phyloP scores from a whole-genome alignment of 164 flowering plant genomes.

The Tetrastigma voinierianum region DNA sequence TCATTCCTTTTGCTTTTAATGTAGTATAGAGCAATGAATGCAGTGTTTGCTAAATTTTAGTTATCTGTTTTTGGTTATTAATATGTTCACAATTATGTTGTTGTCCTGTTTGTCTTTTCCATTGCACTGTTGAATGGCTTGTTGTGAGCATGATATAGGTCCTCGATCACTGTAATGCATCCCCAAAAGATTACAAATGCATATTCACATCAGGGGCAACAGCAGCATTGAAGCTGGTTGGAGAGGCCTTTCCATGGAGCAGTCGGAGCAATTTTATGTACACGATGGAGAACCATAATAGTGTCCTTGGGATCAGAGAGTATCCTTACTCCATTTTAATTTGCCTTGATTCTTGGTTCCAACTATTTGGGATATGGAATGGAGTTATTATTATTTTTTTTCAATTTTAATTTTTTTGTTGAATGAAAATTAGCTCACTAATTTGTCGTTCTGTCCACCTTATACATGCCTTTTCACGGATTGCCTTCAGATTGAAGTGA shows the following conservation, averaged over 20 bases:
- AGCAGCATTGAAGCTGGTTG: constrained; percentile 84
- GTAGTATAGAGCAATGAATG: too few species aligned
- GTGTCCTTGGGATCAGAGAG: constrained; percentile 98
- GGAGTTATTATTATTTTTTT: background rate
- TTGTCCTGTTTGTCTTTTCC: background rate
- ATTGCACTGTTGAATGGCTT: background rate
- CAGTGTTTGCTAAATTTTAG: too few species aligned
- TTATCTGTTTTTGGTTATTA: background rate
- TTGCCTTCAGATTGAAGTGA: too few species aligned
- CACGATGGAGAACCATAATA: constrained; percentile 95
- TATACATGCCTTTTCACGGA: too few species aligned
- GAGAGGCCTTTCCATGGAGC: constrained; percentile 95
- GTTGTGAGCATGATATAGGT: constrained; percentile 39
- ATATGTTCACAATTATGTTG: background rate
- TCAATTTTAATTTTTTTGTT: background rate
- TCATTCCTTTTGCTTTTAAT: too few species aligned
- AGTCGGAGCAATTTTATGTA: constrained; percentile 71
- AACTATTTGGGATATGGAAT: background rate
- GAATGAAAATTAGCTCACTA: background rate
- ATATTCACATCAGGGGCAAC: constrained; percentile 98
- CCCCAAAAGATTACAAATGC: constrained; percentile 77
- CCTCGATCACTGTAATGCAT: constrained; percentile 81
- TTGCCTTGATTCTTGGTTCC: background rate
- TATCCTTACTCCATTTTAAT: constrained; percentile 43
- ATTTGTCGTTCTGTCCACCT: background rate